Evolutionary conservation across 2,329 filamentous ascomycete genomes (phyloP), one percentile per base, ranked within the genome.

Genomic region (Stromatinia cepivora): DNA sequence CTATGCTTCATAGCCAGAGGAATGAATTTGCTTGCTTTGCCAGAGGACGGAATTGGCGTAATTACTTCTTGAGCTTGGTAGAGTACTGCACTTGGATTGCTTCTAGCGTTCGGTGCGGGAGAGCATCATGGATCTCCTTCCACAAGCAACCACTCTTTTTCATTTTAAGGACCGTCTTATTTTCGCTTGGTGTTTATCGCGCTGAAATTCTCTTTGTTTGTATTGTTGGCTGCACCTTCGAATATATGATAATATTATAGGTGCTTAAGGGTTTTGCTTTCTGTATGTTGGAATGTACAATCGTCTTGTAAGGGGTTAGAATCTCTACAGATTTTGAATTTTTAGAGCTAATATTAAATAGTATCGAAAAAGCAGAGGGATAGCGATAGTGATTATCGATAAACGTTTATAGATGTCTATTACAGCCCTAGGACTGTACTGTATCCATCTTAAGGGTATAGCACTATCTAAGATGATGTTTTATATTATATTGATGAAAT

Each of bases 261-360:
- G n/a, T n/a, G n/a, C n/a, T n/a, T n/a, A n/a, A n/a, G n/a, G n/a
- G 46, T 36, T 42, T 57, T 56, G 57, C 46, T 36, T 53, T 17
- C 46, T 46, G 50, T 50, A 42, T 50, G 8, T 52, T 53, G 25
- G 58, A 64, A 48, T 57, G 59, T 53, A 42, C n/a, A n/a, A n/a
- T 17, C 67, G 42, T 48, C 48, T 58, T 59, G 54, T 64, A 48
- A 67, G 62, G 61, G 48, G 56, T 67, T 67, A 25, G 22, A 68
- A n/a, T 31, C 34, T 69, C 34, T 66, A 53, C 67, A 39, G 42
- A 39, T 62, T 39, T 52, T 61, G n/a, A n/a, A n/a, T n/a, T 66
- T 80, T 78, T 65, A n/a, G n/a, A n/a, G n/a, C n/a, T 31, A 73
- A 70, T 61, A 65, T 65, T n/a, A 8, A 66, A 68, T 48, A 63